Conservation (phyloP, 1,139 yeast species). For the Suhomyces guaymorum region DNA sequence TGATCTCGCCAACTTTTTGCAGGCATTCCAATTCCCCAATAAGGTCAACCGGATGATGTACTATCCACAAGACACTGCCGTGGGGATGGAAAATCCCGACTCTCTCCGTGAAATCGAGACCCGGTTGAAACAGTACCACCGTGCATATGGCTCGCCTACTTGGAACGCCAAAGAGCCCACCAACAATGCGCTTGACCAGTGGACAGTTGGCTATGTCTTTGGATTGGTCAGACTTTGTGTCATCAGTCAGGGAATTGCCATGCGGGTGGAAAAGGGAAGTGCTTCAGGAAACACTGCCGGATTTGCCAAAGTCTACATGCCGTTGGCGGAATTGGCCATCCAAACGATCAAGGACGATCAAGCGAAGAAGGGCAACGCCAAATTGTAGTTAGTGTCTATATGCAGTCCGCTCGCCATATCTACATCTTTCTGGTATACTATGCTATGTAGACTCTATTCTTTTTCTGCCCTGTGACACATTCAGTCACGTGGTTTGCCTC, state of each 20-base stretch:
- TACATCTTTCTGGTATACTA: too few relatives aligned
- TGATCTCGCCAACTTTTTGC: slow-evolving; percentile 61
- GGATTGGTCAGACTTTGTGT: slow-evolving; percentile 61
- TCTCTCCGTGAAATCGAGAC: slow-evolving; percentile 26
- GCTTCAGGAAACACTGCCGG: slow-evolving; percentile 59
- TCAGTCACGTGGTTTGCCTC: slow-evolving; percentile 1
- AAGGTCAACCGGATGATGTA: slow-evolving; percentile 31
- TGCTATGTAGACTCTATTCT: too few relatives aligned
- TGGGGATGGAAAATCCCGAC: slow-evolving; percentile 40
- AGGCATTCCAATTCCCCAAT: slow-evolving; percentile 54
- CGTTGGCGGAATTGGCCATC: slow-evolving; percentile 42
- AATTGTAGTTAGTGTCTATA: slow-evolving; percentile 14
- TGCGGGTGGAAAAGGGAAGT: slow-evolving; percentile 56
- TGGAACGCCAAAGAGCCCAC: slow-evolving; percentile 38
- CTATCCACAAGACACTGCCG: slow-evolving; percentile 31
- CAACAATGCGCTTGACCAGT: slow-evolving; percentile 45
- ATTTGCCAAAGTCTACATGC: slow-evolving; percentile 46
- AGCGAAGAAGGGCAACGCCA: slow-evolving; percentile 5
- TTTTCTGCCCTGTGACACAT: too few relatives aligned
- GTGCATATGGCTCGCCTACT: slow-evolving; percentile 27
- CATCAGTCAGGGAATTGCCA: slow-evolving; percentile 68
- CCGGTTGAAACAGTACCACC: slow-evolving; percentile 30
- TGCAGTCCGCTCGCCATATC: too few relatives aligned
- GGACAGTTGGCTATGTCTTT: slow-evolving; percentile 61
- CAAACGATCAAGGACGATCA: slow-evolving; percentile 14